These are phyloP conservation scores for Sugiyamaella qingdaonensis DNA, from an alignment of 805 yeast genomes.

Conservation along the genomic window DNA sequence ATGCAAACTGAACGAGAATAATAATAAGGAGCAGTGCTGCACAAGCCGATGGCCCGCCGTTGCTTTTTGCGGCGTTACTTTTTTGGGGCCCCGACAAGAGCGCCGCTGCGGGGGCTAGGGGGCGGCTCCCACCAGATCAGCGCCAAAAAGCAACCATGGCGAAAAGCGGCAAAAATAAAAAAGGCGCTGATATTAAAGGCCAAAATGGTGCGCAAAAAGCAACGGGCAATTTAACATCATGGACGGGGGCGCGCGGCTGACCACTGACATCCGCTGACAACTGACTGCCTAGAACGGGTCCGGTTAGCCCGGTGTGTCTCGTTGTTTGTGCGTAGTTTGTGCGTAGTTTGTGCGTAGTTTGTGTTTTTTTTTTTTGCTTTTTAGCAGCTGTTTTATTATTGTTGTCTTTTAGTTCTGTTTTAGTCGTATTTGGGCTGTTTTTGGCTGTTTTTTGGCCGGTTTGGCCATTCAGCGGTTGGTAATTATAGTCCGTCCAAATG, in stretches of 20 bases:
- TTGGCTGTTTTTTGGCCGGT: no score
- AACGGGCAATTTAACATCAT: slow-evolving; percentile 1
- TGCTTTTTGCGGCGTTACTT: background rate
- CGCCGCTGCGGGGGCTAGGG: background rate
- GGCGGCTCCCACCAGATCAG: background rate
- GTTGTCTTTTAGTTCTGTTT: no score
- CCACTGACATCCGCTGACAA: no score
- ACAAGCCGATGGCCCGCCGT: background rate
- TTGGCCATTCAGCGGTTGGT: no score
- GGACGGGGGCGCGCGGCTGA: background rate
- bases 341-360: no score
- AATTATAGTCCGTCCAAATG: no score
- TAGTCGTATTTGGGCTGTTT: no score
- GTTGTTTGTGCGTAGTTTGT: no score
- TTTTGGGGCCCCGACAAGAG: background rate
- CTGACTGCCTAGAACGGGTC: no score
- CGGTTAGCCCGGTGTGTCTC: no score
- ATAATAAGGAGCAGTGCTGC: slow-evolving; percentile 1
- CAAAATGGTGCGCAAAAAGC: background rate
- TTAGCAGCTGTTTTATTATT: no score
- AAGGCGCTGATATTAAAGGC: background rate
- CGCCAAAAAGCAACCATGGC: background rate
- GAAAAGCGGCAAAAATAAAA: slow-evolving; percentile 3
- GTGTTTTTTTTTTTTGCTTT: no score
- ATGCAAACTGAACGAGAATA: slow-evolving; percentile 4